Percentiles rank a stretch among this genome's conserved stretches.
These are phyloP conservation scores for Thinopyrum elongatum DNA, from an alignment of 176 grass and related monocot genomes.

Conservation along the genomic window DNA sequence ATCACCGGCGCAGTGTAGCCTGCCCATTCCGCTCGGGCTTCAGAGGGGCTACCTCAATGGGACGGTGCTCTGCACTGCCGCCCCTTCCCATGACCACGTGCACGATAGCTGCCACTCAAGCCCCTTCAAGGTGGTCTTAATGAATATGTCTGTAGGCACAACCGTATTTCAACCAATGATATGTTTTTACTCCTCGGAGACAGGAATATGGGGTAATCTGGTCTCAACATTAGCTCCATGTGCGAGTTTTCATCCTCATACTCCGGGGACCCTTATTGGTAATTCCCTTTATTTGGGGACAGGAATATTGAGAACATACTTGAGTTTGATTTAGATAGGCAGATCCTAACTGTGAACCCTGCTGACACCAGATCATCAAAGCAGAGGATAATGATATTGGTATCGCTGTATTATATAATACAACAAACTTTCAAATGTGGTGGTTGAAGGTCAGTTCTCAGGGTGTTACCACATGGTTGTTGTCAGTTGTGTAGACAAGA, in stretches of 20 bases:
- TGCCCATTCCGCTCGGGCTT: not conserved
- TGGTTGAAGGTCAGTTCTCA: no score
- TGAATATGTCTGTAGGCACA: not conserved
- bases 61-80: not conserved
- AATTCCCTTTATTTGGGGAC: not conserved
- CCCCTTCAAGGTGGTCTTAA: not conserved
- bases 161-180: not conserved
- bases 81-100: not conserved
- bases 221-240: not conserved
- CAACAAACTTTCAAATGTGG: no score
- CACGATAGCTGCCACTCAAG: not conserved
- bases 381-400: not conserved
- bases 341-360: no score
- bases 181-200: not conserved
- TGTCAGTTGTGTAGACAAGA: no score
- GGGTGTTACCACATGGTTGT: no score
- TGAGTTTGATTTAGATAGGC: not conserved
- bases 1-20: not conserved
- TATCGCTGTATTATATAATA: not conserved
- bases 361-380: not conserved
- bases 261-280: not conserved
- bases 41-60: not conserved
- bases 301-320: not conserved
- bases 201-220: not conserved
- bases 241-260: not conserved